A percentile compares a stretch with the other conserved stretches of the same genome.
These are phyloP conservation scores for Cladochytrium replicatum DNA, from an alignment of 192 early-diverging fungal species.

Conservation along the genomic window DNA sequence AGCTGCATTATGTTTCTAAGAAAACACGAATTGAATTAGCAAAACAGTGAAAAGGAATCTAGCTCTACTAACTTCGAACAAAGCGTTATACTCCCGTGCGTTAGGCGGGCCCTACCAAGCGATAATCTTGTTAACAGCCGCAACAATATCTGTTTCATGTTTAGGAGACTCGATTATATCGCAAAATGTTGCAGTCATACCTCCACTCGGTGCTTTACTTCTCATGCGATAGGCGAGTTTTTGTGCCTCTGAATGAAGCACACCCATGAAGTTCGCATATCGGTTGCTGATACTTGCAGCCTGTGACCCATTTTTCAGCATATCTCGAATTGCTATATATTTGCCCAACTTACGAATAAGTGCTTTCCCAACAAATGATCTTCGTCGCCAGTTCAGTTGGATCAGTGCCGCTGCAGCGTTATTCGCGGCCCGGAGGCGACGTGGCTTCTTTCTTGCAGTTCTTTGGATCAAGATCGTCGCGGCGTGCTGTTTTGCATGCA, in stretches of 20 bases:
- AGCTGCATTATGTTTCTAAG: conserved; percentile 38
- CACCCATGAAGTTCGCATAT: conserved; percentile 39
- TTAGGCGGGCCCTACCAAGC: conserved; percentile 44
- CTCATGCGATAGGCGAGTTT: conserved; percentile 50
- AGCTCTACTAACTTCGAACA: no score
- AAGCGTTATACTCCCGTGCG: no score
- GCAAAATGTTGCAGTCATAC: no score
- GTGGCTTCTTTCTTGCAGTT: conserved; percentile 38
- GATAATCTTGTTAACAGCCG: conserved; percentile 36
- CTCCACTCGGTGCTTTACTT: no score
- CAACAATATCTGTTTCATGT: conserved; percentile 21
- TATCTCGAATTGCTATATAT: background rate
- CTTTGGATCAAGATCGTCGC: conserved; percentile 44
- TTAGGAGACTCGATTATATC: no score
- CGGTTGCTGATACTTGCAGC: conserved; percentile 45
- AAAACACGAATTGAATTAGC: no score
- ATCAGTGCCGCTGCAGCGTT: conserved; percentile 40
- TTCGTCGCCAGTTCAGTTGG: conserved; percentile 41
- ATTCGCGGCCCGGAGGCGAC: conserved; percentile 31
- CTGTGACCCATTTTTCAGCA: no score
- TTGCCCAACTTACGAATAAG: conserved; percentile 27
- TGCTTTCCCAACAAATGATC: conserved; percentile 40
- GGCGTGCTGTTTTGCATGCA: conserved; percentile 35
- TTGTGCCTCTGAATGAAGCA: conserved; percentile 34
- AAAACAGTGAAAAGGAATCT: no score